A percentile compares a stretch with the other conserved stretches of the same genome.
Conservation (phyloP, 2,329 filamentous ascomycete genomes). For the Fusarium coffeatum region DNA sequence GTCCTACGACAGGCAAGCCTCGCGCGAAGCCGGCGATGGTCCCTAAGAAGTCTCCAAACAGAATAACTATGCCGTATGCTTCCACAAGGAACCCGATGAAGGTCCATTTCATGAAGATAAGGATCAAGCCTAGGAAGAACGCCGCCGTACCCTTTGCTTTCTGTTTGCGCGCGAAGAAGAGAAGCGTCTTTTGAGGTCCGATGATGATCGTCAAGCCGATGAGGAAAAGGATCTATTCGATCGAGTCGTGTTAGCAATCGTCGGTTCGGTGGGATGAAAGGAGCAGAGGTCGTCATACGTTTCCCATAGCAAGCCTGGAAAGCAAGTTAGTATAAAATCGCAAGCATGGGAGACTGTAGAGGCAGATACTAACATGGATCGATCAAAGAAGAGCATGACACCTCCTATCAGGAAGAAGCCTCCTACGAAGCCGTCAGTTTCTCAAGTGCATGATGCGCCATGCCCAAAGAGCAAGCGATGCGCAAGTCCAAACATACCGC, state of each 20-base stretch:
- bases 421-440: slow-evolving; percentile 64
- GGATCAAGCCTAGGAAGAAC: slow-evolving; percentile 82
- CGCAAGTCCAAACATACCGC: slow-evolving; percentile 74
- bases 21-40: slow-evolving; percentile 91
- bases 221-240: slow-evolving; percentile 88
- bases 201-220: slow-evolving; percentile 97
- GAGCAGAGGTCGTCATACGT: slow-evolving; percentile 66
- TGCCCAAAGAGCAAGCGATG: slow-evolving; percentile 18
- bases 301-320: slow-evolving; percentile 93
- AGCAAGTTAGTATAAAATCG: slow-evolving; percentile 92
- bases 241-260: slow-evolving; percentile 21
- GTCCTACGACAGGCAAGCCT: slow-evolving; percentile 85
- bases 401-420: slow-evolving; percentile 95
- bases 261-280: slow-evolving; percentile 24
- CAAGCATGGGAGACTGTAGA: slow-evolving; percentile 44
- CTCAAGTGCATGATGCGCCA: slow-evolving; percentile 36
- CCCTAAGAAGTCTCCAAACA: slow-evolving; percentile 96
- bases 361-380: slow-evolving; percentile 78
- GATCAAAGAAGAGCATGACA: slow-evolving; percentile 97
- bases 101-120: slow-evolving; percentile 92
- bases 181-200: slow-evolving; percentile 86
- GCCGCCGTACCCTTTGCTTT: slow-evolving; percentile 92
- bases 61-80: slow-evolving; percentile 88
- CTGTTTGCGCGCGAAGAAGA: slow-evolving; percentile 94
- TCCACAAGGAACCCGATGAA: slow-evolving; percentile 91